Evolutionary conservation across 2,329 filamentous ascomycete species (phyloP).

Genomic region (Penicillium sp.): DNA sequence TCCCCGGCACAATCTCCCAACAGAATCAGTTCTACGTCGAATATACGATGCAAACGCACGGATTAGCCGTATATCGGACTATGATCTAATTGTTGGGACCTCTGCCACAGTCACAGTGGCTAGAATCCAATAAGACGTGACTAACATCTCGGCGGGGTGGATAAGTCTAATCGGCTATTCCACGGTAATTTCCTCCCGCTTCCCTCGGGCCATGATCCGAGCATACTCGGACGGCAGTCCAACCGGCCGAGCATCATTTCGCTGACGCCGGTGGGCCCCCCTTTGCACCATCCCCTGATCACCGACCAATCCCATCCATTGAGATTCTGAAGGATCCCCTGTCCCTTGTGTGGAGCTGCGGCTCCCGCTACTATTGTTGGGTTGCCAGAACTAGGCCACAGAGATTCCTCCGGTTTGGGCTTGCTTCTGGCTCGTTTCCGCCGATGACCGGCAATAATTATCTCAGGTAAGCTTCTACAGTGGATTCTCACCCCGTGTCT

Average conservation of each 20-base stretch:
- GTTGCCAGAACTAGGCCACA: neutral
- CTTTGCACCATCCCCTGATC: neutral
- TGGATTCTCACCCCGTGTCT: neutral
- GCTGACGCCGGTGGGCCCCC: neutral
- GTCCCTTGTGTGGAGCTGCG: constrained; percentile 1
- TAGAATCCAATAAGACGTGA: neutral
- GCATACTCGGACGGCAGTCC: constrained; percentile 4
- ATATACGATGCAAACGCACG: neutral
- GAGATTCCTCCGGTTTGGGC: constrained; percentile 13
- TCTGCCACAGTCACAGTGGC: neutral
- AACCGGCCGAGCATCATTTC: constrained; percentile 3
- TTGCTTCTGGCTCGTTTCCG: constrained; percentile 3
- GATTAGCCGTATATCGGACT: neutral
- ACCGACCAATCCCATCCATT: constrained; percentile 6
- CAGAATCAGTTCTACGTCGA: neutral
- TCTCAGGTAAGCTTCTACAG: neutral
- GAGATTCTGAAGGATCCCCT: neutral
- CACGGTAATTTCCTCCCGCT: constrained; percentile 14
- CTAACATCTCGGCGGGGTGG: constrained; percentile 5
- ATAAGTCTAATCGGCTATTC: constrained; percentile 14
- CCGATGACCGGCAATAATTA: constrained; percentile 18
- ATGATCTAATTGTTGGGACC: neutral
- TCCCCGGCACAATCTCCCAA: neutral
- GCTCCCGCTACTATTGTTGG: constrained; percentile 7
- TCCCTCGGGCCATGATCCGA: constrained; percentile 12